A percentile compares a stretch with the other conserved stretches of the same genome.
Evolutionary conservation across 2,329 filamentous ascomycete species (phyloP).

Genomic region (Neonectria neomacrospora): DNA sequence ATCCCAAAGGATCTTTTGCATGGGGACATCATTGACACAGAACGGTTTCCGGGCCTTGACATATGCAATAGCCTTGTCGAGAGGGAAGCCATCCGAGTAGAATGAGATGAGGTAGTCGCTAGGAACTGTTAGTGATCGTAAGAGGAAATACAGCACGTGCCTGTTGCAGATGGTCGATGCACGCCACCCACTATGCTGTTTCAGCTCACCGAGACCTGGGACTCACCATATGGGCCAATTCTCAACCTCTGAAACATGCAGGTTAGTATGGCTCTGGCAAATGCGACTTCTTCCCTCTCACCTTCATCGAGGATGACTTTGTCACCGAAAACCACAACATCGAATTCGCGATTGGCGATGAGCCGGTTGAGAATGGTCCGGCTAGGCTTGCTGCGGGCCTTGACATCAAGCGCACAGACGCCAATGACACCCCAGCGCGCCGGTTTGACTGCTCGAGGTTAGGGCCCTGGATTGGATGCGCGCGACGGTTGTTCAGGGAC

Average conservation of each 20-base stretch:
- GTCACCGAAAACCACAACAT: conserved; percentile 97
- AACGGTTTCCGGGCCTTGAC: conserved; percentile 93
- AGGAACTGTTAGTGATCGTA: conserved; percentile 36
- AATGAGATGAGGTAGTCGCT: conserved; percentile 96
- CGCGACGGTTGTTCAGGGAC: neutral
- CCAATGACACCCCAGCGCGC: conserved; percentile 79
- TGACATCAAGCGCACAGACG: conserved; percentile 94
- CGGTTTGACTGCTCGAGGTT: conserved; percentile 59
- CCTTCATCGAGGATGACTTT: conserved; percentile 97
- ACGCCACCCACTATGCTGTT: conserved; percentile 46
- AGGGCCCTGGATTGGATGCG: conserved; percentile 34
- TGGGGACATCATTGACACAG: conserved; percentile 95
- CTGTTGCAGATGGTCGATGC: conserved; percentile 38
- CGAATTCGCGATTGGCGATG: conserved; percentile 91
- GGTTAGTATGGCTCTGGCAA: conserved; percentile 27
- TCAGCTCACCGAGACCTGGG: conserved; percentile 48
- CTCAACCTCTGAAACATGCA: conserved; percentile 72
- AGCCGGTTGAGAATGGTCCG: conserved; percentile 94
- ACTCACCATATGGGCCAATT: conserved; percentile 91
- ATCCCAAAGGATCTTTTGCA: conserved; percentile 98
- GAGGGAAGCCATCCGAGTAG: conserved; percentile 95
- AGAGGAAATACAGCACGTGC: conserved; percentile 41
- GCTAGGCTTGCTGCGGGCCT: conserved; percentile 96
- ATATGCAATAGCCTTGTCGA: conserved; percentile 97
- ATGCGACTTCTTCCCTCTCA: conserved; percentile 46